Conservation (phyloP, 768 basidiomycete species). For the Suillus cothurnatus region DNA sequence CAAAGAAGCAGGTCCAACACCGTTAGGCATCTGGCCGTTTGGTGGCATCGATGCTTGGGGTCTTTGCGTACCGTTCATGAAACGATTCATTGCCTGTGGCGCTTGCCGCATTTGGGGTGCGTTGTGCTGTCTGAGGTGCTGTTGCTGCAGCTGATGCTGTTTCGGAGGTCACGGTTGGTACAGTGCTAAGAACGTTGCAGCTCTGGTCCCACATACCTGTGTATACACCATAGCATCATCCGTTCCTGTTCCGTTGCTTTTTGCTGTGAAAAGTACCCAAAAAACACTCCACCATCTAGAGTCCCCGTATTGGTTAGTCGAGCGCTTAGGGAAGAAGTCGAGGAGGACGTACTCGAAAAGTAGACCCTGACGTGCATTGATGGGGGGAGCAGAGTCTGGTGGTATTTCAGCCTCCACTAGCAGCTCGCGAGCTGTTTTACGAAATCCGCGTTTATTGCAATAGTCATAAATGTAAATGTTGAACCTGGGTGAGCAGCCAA, state of each 20-base stretch:
- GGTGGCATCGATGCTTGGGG: slow-evolving; percentile 18
- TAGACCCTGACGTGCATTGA: slow-evolving; percentile 81
- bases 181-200: slow-evolving; percentile 1
- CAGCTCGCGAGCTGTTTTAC: slow-evolving; percentile 71
- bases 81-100: slow-evolving; percentile 28
- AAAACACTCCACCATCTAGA: slow-evolving; percentile 88
- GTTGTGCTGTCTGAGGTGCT: slow-evolving; percentile 36
- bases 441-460: slow-evolving; percentile 77
- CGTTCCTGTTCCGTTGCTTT: slow-evolving; percentile 64
- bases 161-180: slow-evolving; percentile 14
- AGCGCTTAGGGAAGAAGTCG: neutral
- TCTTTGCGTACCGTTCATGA: slow-evolving; percentile 37
- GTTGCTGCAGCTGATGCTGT: slow-evolving; percentile 40
- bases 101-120: slow-evolving; percentile 27
- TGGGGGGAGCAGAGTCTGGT: slow-evolving; percentile 66
- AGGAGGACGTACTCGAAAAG: slow-evolving; percentile 68
- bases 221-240: slow-evolving; percentile 76
- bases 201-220: slow-evolving; percentile 48
- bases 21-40: slow-evolving; percentile 31
- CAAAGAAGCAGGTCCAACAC: slow-evolving; percentile 27
- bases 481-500: slow-evolving; percentile 54
- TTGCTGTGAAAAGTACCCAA: slow-evolving; percentile 83
- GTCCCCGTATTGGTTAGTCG: slow-evolving; percentile 8
- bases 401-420: slow-evolving; percentile 67
- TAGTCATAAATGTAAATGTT: slow-evolving; percentile 91